Evolutionary conservation across 257 asterid species (phyloP).

Genomic region (Solanum verrucosum): DNA sequence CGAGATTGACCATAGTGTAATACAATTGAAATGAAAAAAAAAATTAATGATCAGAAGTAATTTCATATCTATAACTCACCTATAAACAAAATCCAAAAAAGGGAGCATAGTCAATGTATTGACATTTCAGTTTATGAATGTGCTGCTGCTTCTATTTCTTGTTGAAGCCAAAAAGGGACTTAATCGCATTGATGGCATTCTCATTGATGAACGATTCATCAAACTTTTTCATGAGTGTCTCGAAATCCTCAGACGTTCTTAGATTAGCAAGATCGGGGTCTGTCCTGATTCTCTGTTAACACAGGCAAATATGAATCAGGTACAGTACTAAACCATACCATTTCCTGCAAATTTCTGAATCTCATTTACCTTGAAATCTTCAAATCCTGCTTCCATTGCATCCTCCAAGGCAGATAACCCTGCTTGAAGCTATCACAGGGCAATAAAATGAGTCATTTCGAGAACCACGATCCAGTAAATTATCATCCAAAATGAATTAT

Average conservation of each 20-base stretch:
- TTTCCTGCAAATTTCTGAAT: neutral
- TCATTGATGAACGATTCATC: conserved; percentile 93
- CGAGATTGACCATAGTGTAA: neutral
- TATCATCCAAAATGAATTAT: neutral
- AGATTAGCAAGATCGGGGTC: conserved; percentile 81
- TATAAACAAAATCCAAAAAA: neutral
- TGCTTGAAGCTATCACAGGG: conserved; percentile 58
- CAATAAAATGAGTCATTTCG: neutral
- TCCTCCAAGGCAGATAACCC: conserved; percentile 76
- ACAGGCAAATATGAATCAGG: neutral
- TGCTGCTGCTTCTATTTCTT: conserved; percentile 31
- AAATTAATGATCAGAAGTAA: neutral
- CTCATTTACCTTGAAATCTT: conserved; percentile 52
- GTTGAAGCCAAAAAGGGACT: conserved; percentile 75
- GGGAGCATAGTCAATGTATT: neutral
- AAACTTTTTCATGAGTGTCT: conserved; percentile 56
- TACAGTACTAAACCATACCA: neutral
- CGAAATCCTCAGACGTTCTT: conserved; percentile 58
- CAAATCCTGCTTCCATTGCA: conserved; percentile 55
- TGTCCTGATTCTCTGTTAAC: conserved; percentile 61
- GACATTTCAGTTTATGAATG: neutral
- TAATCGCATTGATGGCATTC: conserved; percentile 82
- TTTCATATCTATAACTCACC: neutral
- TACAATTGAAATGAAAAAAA: neutral
- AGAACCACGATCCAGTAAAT: neutral